Conservation (phyloP, 768 basidiomycete species). For the Leccinum uliginosum region DNA sequence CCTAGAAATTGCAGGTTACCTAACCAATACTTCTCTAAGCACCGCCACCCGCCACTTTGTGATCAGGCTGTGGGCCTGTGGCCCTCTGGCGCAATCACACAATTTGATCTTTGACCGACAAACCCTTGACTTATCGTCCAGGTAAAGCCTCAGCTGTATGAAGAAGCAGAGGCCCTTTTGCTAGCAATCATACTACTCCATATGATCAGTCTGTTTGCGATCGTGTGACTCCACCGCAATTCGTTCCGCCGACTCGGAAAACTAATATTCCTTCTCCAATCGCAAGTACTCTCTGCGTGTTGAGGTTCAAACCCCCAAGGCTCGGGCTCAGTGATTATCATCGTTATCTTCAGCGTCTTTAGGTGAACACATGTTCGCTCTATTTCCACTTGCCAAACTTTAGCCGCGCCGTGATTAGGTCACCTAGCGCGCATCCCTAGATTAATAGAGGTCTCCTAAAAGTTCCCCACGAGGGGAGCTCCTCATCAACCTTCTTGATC, state of each 20-base stretch:
- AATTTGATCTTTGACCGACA: not conserved
- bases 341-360: conserved; percentile 17
- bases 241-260: not conserved
- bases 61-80: not conserved
- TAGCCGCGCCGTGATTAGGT: conserved; percentile 8
- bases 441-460: conserved; percentile 13
- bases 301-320: not conserved
- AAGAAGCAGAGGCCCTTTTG: not conserved
- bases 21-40: not conserved
- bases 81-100: not conserved
- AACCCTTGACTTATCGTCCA: not conserved
- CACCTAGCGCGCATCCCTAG: conserved; percentile 5
- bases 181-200: not conserved
- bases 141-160: not conserved
- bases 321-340: not conserved
- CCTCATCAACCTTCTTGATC: not conserved
- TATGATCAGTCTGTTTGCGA: not conserved
- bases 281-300: not conserved
- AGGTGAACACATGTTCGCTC: not conserved
- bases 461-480: not conserved
- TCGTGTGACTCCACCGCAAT: not conserved
- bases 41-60: not conserved
- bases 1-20: not conserved
- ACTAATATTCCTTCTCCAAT: not conserved
- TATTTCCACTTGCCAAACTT: conserved; percentile 5